Percentiles rank a stretch among this genome's conserved stretches.
Evolutionary conservation across 2,329 filamentous ascomycete species (phyloP).

Genomic region (Blastomyces gilchristii): DNA sequence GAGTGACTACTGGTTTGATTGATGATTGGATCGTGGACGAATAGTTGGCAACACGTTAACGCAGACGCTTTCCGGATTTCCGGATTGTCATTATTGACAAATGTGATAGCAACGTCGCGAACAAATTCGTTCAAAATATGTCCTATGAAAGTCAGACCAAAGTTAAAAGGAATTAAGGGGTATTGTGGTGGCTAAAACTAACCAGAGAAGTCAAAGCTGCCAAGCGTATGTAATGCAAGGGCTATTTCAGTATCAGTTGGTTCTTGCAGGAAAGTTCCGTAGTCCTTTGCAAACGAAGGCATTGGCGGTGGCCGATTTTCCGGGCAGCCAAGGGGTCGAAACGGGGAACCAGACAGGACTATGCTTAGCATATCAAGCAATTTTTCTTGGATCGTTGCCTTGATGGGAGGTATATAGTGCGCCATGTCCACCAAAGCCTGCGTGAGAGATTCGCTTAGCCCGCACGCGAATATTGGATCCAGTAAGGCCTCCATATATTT

Average conservation of each 20-base stretch:
- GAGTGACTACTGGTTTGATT: constrained; percentile 96
- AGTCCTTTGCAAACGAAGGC: constrained; percentile 76
- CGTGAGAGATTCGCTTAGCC: constrained; percentile 83
- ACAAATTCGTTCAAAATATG: constrained; percentile 98
- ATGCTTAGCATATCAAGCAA: constrained; percentile 89
- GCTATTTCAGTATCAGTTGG: constrained; percentile 77
- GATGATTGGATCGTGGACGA: constrained; percentile 92
- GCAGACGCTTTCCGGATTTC: constrained; percentile 91
- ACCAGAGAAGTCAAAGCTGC: constrained; percentile 89
- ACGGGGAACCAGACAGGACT: constrained; percentile 83
- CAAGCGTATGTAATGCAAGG: constrained; percentile 82
- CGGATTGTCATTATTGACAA: constrained; percentile 90
- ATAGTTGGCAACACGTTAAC: constrained; percentile 93
- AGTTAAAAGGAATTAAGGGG: not conserved
- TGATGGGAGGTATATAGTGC: constrained; percentile 93
- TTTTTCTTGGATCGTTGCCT: constrained; percentile 84
- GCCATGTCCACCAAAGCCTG: constrained; percentile 97
- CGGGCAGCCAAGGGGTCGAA: constrained; percentile 83
- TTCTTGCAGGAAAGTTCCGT: constrained; percentile 73
- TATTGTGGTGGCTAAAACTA: constrained; percentile 12
- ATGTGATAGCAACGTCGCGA: constrained; percentile 93
- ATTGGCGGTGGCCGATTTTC: constrained; percentile 73
- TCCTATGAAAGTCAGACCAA: constrained; percentile 32
- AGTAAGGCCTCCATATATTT: constrained; percentile 96
- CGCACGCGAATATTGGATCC: constrained; percentile 94